phyloP scores from a whole-genome alignment of 305 asterid species.

The Fraxinus xanthoxyloides region DNA sequence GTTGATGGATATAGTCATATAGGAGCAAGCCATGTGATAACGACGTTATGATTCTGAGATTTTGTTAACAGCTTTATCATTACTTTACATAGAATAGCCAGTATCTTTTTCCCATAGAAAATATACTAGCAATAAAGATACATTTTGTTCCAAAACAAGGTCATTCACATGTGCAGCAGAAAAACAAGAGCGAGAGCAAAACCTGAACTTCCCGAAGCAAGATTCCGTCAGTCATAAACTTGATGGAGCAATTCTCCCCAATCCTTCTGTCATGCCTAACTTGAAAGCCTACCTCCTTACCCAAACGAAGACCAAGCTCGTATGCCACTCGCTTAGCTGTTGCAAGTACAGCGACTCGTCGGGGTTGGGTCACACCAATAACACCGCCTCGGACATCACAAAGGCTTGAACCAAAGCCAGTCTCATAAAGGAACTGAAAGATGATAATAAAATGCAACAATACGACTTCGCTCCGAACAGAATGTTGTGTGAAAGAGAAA shows the following conservation, averaged over 20 bases:
- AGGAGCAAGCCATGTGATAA: background rate
- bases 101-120: background rate
- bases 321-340: slow-evolving; percentile 95
- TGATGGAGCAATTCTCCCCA: slow-evolving; percentile 79
- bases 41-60: background rate
- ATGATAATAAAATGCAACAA: slow-evolving; percentile 21
- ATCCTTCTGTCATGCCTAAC: slow-evolving; percentile 90
- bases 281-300: slow-evolving; percentile 91
- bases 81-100: background rate
- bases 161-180: background rate
- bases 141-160: background rate
- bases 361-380: slow-evolving; percentile 96
- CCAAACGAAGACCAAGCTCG: slow-evolving; percentile 80
- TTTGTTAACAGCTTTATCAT: background rate
- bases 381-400: slow-evolving; percentile 56
- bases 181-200: slow-evolving; percentile 18
- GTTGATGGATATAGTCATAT: background rate
- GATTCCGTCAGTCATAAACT: slow-evolving; percentile 97
- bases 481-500: background rate
- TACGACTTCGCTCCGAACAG: background rate
- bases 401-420: slow-evolving; percentile 67
- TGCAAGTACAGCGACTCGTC: slow-evolving; percentile 93
- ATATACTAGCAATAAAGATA: background rate
- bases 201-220: slow-evolving; percentile 97
- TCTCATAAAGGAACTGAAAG: slow-evolving; percentile 84